These are phyloP conservation scores for Tremella yokohamensis DNA, from an alignment of 768 basidiomycete genomes.

Conservation along the genomic window DNA sequence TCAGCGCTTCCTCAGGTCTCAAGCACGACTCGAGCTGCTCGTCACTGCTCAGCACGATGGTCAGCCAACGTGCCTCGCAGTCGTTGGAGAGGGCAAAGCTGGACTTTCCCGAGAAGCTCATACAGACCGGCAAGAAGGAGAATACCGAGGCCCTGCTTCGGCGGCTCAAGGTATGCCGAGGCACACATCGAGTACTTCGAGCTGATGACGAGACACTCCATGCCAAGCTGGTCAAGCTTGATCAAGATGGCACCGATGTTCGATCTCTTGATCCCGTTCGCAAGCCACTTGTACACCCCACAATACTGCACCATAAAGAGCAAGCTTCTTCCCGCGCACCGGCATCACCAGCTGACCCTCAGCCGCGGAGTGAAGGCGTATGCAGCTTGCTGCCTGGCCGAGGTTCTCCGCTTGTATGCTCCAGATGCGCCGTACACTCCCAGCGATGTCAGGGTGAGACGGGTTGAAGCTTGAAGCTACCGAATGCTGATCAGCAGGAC, in stretches of 20 bases:
- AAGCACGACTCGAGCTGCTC: too few species aligned
- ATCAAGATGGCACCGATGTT: conserved; percentile 81
- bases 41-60: too few species aligned
- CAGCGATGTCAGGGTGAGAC: conserved; percentile 61
- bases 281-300: conserved; percentile 72
- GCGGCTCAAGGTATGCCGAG: conserved; percentile 63
- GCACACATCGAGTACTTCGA: not conserved
- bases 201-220: conserved; percentile 49
- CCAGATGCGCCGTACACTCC: conserved; percentile 95
- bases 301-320: conserved; percentile 89
- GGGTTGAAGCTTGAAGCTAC: not conserved
- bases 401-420: conserved; percentile 87
- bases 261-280: conserved; percentile 65
- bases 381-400: conserved; percentile 88
- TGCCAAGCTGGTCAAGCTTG: conserved; percentile 64
- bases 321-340: conserved; percentile 17
- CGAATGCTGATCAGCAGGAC: conserved; percentile 57
- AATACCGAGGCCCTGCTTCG: conserved; percentile 75
- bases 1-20: too few species aligned
- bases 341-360: conserved; percentile 11
- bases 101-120: conserved; percentile 74
- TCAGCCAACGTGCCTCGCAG: not conserved
- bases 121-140: conserved; percentile 64
- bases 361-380: conserved; percentile 87
- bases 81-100: conserved; percentile 33